Base-by-base conservation (phyloP, 345 rosid species). In the Zanthoxylum bungeanum region DNA sequence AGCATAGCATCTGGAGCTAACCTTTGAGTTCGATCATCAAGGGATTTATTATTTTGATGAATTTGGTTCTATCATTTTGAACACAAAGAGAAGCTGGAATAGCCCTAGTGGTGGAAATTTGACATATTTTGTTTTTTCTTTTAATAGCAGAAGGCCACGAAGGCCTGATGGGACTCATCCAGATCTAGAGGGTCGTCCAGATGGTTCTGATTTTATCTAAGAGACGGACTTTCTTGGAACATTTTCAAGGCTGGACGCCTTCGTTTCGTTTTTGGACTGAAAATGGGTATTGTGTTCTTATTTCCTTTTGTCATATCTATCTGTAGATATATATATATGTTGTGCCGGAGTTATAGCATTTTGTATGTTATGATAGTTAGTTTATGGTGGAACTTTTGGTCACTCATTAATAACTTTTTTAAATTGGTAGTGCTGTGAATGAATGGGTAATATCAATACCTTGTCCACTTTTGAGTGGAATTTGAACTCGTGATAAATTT, bases 151-250 rank as follows among this genome's bases (percentile, higher is more conserved):
- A 78, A 72, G 76, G 62, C 88, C 86, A 2, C 59, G 80, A 56
- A 61, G 93, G 58, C 87, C 81, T 2, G 85, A 90, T 2, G 83
- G 87, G 31, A 77, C 77, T 65, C 96, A 93, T 81, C 97, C 96
- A 3, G 98, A 90, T 72, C 86, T 93, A 17, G 81, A 87, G 77
- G 93, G 83, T 16, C 87, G 87, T 14, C 80, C 85, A 7, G 74
- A 69, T 50, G 89, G 80, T 67, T 75, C 89, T 0, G 96, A 85
- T 75, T 88, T 79, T 64, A 93, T 93, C 0, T 82, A 86, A 19
- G 19, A 44, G 47, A 42, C 6, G 16, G 67, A 46, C 25, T 16
- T 17, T 5, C 55, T 46, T 9, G 2, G 61, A 57, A 22, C 9
- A 21, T 22, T 4, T 5, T n/a, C n/a, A n/a, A n/a, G n/a, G n/a